Conservation (phyloP, 495 filamentous ascomycete species). For the Rostrohypoxylon terebratum region DNA sequence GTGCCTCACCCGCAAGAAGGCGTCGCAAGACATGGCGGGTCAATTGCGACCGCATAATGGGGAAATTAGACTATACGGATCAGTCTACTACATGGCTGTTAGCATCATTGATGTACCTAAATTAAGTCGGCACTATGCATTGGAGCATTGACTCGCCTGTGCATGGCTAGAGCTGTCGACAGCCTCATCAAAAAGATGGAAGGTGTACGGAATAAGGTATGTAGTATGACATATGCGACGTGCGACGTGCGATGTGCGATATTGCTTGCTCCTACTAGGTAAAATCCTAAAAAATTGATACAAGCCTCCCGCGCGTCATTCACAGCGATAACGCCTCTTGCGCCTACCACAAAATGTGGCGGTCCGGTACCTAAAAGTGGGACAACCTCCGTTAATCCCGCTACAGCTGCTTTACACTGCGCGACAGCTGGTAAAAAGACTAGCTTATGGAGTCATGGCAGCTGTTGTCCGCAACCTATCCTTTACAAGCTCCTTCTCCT, state of each 20-base stretch:
- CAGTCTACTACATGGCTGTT: constrained; percentile 42
- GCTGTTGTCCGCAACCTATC: background rate
- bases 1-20: constrained; percentile 46
- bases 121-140: background rate
- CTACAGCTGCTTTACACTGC: background rate
- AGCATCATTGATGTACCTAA: too few relatives aligned
- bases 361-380: background rate
- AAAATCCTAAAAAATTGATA: constrained; percentile 43
- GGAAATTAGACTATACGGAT: constrained; percentile 47
- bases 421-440: background rate
- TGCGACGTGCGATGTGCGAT: constrained; percentile 1
- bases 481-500: too few relatives aligned
- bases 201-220: background rate
- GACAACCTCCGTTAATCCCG: background rate
- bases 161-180: constrained; percentile 45
- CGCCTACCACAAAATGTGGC: background rate
- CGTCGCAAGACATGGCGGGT: constrained; percentile 55
- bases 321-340: constrained; percentile 20
- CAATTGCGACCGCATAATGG: constrained; percentile 84
- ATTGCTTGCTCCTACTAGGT: constrained; percentile 28
- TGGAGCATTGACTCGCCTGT: constrained; percentile 41
- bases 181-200: constrained; percentile 9
- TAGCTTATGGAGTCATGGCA: background rate
- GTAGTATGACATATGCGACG: constrained; percentile 18
- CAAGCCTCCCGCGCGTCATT: constrained; percentile 43